phyloP scores from a whole-genome alignment of 2,329 filamentous ascomycete species.

The Bimuria novae-zelandiae region DNA sequence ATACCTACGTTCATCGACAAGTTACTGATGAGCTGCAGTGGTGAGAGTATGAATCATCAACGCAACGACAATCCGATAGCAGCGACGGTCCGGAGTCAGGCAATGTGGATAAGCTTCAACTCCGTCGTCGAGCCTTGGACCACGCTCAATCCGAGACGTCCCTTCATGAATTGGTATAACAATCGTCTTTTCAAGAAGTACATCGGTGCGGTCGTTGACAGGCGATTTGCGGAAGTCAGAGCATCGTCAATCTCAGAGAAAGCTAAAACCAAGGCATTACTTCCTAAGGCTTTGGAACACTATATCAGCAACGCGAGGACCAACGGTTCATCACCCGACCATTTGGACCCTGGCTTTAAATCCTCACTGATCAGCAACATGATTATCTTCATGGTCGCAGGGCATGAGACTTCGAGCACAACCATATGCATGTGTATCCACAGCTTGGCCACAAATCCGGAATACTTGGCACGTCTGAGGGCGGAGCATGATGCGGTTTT shows the following conservation, averaged over 20 bases:
- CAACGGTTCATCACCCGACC: not conserved
- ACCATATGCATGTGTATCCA: constrained; percentile 31
- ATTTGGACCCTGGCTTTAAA: constrained; percentile 3
- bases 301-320: not conserved
- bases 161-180: constrained; percentile 15
- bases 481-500: constrained; percentile 34
- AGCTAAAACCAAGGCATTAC: constrained; percentile 10
- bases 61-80: constrained; percentile 8
- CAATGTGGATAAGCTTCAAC: constrained; percentile 12
- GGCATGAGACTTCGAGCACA: constrained; percentile 35
- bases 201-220: constrained; percentile 14
- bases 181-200: constrained; percentile 9
- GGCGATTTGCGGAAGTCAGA: constrained; percentile 10
- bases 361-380: constrained; percentile 1
- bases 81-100: constrained; percentile 2
- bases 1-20: too few species aligned
- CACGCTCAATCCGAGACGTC: constrained; percentile 10
- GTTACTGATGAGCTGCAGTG: constrained; percentile 8
- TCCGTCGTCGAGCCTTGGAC: constrained; percentile 6
- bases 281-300: constrained; percentile 3
- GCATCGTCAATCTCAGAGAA: not conserved
- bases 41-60: constrained; percentile 4
- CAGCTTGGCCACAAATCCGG: constrained; percentile 24
- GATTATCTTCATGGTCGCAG: constrained; percentile 32
- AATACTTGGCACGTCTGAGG: constrained; percentile 19